phyloP scores from a whole-genome alignment of 2,329 filamentous ascomycete species.

The Ascochyta koolunga region DNA sequence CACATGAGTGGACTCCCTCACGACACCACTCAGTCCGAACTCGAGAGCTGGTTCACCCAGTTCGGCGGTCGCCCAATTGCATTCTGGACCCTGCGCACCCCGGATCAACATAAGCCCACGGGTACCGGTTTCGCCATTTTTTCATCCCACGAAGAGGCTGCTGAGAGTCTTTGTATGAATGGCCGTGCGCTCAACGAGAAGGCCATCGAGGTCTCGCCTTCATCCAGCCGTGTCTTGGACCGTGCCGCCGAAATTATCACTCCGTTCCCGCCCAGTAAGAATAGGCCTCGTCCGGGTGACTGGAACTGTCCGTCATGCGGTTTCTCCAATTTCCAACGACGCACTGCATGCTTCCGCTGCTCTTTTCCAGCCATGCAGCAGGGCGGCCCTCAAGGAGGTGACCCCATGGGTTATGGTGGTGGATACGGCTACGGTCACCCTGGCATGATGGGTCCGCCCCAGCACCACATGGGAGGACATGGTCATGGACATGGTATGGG shows the following conservation, averaged over 20 bases:
- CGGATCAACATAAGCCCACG: constrained; percentile 99
- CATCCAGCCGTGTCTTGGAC: constrained; percentile 94
- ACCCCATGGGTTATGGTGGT: constrained; percentile 69
- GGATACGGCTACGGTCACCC: constrained; percentile 63
- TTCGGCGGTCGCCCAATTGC: constrained; percentile 97
- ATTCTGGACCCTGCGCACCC: constrained; percentile 97
- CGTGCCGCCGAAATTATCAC: constrained; percentile 94
- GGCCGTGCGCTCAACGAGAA: constrained; percentile 97
- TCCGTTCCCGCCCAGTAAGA: constrained; percentile 98
- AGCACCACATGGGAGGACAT: constrained; percentile 70
- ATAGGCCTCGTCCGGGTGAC: constrained; percentile 93
- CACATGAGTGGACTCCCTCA: constrained; percentile 98
- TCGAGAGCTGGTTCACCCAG: constrained; percentile 99
- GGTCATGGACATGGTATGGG: constrained; percentile 56
- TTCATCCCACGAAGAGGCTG: constrained; percentile 80
- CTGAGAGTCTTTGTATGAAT: constrained; percentile 98
- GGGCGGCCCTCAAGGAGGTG: constrained; percentile 66
- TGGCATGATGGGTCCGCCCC: constrained; percentile 60
- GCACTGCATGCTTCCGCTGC: constrained; percentile 98
- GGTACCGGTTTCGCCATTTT: constrained; percentile 98
- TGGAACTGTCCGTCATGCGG: constrained; percentile 99
- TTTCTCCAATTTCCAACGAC: constrained; percentile 98
- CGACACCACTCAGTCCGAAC: constrained; percentile 96
- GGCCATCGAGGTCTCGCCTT: constrained; percentile 97
- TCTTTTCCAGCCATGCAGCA: constrained; percentile 95